phyloP scores from a whole-genome alignment of 225 moss, liverwort and hornwort species.

The Thuidium tamariscinum region DNA sequence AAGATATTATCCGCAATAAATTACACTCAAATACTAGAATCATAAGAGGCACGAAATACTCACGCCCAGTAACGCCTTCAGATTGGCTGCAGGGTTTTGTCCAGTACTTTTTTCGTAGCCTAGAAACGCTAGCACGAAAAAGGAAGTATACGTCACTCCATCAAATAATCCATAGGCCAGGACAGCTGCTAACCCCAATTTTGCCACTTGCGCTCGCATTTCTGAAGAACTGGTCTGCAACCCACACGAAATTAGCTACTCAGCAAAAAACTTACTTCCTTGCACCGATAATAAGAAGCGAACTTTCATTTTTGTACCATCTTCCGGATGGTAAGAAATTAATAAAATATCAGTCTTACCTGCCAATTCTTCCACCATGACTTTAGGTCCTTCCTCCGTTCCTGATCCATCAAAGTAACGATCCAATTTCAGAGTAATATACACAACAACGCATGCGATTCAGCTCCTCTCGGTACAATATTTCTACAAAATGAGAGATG shows the following conservation, averaged over 20 bases:
- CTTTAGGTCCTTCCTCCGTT: constrained; percentile 26
- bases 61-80: constrained; percentile 85
- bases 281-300: not conserved
- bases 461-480: not conserved
- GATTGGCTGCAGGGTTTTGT: constrained; percentile 86
- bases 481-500: not conserved
- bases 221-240: constrained; percentile 61
- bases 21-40: not conserved
- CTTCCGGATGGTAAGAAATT: not conserved
- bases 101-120: constrained; percentile 97
- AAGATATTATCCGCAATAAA: not conserved
- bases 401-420: constrained; percentile 17
- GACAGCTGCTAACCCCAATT: constrained; percentile 90
- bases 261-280: not conserved
- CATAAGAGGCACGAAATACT: constrained; percentile 7
- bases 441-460: not conserved
- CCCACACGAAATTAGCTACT: not conserved
- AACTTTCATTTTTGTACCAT: not conserved
- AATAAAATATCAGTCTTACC: not conserved
- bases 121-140: constrained; percentile 90
- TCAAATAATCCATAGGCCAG: constrained; percentile 93
- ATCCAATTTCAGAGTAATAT: not conserved
- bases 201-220: constrained; percentile 76
- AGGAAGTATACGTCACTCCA: constrained; percentile 90
- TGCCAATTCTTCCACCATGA: constrained; percentile 58